Base-by-base conservation (phyloP, 257 asterid species). In the Nicotiana undulata region DNA sequence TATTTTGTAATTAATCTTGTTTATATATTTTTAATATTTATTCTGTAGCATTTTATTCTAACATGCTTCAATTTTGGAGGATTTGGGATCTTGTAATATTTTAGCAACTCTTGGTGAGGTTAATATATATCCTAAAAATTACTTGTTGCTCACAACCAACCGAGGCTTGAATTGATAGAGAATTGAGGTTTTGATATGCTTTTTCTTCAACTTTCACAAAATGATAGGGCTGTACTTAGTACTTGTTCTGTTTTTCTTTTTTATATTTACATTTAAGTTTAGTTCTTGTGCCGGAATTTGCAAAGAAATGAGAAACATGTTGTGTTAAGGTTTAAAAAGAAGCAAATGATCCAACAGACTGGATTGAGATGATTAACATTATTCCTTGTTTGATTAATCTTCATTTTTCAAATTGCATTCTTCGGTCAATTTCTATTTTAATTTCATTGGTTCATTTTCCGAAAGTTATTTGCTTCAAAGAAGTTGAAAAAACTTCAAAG, bases 391-490 rank as follows among this genome's bases (percentile, higher is more conserved):
- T 60, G 37, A 26, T 61, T 37, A 34, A 2, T 61, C 60, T 78
- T 0, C 26, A 34, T 22, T 78, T 78, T 12, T 58, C 37, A 20
- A n/a, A 78, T 20, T 78, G 81, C 37, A 32, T 37, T 13, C 81
- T 60, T 37, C 59, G 44, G 16, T 34, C 24, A 6, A 4, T 59
- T 59, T 37, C 3, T 24, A 12, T 16, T n/a, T n/a, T 79, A 87
- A 80, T 56, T 75, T 90, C 22, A 84, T 68, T 46, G 93, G 93
- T 79, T 79, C 88, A 24, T 83, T 90, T 90, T 40, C 93, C 93
- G 0, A 79, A 84, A 55, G 84, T 29, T 29, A 29, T 29, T 29
- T 29, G 32, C 32, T 29, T 29, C 32, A 29, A 29, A 29, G 32
- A 29, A 29, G 32, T 3, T 29, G 32, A 29, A 4, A 29, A 29